These are phyloP conservation scores for Candida awuae DNA, from an alignment of 805 yeast genomes.

Conservation along the genomic window DNA sequence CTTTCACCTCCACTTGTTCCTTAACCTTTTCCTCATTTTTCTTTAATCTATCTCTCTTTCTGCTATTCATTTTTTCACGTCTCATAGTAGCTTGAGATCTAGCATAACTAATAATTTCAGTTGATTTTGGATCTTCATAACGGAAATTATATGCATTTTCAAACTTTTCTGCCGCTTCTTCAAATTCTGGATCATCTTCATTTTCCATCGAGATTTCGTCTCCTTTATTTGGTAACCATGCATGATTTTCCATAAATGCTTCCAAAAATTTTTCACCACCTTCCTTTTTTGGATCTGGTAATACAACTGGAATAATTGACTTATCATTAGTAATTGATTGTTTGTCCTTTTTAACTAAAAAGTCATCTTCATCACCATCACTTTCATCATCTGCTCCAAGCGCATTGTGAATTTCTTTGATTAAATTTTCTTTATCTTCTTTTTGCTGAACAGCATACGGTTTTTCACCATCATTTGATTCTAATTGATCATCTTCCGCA, in stretches of 20 bases:
- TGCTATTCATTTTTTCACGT: slow-evolving; percentile 61
- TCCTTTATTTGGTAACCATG: slow-evolving; percentile 81
- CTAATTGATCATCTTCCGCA: slow-evolving; percentile 46
- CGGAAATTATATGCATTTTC: slow-evolving; percentile 93
- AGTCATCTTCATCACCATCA: slow-evolving; percentile 36
- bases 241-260: slow-evolving; percentile 66
- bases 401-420: slow-evolving; percentile 69
- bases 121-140: slow-evolving; percentile 84
- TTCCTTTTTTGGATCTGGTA: slow-evolving; percentile 64
- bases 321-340: slow-evolving; percentile 20
- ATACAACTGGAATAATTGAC: slow-evolving; percentile 22
- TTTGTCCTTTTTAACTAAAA: slow-evolving; percentile 53
- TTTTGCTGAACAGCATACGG: slow-evolving; percentile 70
- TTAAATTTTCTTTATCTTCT: slow-evolving; percentile 66
- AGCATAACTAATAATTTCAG: slow-evolving; percentile 89
- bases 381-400: slow-evolving; percentile 42
- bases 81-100: slow-evolving; percentile 90
- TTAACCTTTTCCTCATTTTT: slow-evolving; percentile 46
- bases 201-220: slow-evolving; percentile 34
- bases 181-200: slow-evolving; percentile 81
- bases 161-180: slow-evolving; percentile 82
- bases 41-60: slow-evolving; percentile 77
- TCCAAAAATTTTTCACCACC: slow-evolving; percentile 58
- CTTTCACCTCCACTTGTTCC: slow-evolving; percentile 48
- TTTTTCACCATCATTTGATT: slow-evolving; percentile 45